Evolutionary conservation across 116 monocot genomes (phyloP).

Genomic region (Dioscorea cayenensis): DNA sequence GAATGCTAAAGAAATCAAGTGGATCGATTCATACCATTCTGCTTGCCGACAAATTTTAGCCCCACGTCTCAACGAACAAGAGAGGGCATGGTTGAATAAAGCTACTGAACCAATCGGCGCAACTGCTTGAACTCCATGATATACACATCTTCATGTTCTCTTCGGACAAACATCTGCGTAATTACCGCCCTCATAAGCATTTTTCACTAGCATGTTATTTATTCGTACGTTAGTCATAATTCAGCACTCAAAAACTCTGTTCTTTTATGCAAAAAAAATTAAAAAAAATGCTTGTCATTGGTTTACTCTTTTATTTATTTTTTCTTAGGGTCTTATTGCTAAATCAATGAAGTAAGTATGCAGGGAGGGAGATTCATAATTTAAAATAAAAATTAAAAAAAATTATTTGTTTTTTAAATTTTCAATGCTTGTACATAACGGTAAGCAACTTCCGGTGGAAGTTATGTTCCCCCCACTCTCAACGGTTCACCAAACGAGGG

Average conservation of each 20-base stretch:
- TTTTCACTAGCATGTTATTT: not conserved
- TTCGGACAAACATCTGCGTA: not conserved
- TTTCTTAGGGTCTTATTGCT: no score
- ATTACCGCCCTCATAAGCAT: not conserved
- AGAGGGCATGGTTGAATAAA: slow-evolving; percentile 67
- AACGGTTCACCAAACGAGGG: slow-evolving; percentile 19
- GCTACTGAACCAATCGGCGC: slow-evolving; percentile 63
- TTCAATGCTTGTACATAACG: slow-evolving; percentile 13
- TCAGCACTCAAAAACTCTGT: no score
- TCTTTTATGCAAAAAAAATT: no score
- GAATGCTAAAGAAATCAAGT: slow-evolving; percentile 63
- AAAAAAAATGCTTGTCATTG: no score
- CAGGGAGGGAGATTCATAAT: no score
- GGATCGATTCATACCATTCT: slow-evolving; percentile 80
- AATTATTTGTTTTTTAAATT: not conserved
- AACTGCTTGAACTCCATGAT: not conserved
- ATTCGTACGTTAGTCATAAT: no score
- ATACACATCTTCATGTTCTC: not conserved
- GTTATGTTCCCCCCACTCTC: not conserved
- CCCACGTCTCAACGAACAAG: slow-evolving; percentile 56
- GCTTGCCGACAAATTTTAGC: slow-evolving; percentile 50
- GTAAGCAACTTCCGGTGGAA: slow-evolving; percentile 8
- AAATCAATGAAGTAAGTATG: no score
- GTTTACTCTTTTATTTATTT: no score
- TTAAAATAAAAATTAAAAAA: no score